Evolutionary conservation across 495 filamentous ascomycete genomes (phyloP).

Genomic region (Xylaria venustula): DNA sequence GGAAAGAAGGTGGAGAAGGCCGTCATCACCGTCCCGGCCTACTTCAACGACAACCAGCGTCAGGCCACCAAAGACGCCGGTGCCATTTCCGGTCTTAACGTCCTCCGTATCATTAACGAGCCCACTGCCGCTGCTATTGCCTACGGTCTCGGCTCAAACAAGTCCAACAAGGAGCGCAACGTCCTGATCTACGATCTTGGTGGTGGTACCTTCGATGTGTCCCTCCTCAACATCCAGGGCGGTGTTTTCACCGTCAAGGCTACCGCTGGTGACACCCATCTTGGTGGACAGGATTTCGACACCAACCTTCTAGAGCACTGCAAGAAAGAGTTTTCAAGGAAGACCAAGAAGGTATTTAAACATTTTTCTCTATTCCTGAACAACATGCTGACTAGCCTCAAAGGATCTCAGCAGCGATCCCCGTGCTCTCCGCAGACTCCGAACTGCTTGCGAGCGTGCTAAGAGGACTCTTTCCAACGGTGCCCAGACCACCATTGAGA

Average conservation of each 20-base stretch:
- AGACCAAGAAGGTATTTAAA: slow-evolving; percentile 85
- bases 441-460: slow-evolving; percentile 98
- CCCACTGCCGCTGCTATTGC: slow-evolving; percentile 96
- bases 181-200: slow-evolving; percentile 99
- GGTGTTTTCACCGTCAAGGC: slow-evolving; percentile 99
- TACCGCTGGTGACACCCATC: slow-evolving; percentile 97
- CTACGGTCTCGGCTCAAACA: slow-evolving; percentile 92
- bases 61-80: slow-evolving; percentile 99
- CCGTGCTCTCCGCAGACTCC: slow-evolving; percentile 95
- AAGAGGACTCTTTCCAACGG: slow-evolving; percentile 98
- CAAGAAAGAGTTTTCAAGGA: slow-evolving; percentile 87
- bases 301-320: slow-evolving; percentile 97
- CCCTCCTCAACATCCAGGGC: slow-evolving; percentile 96
- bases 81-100: slow-evolving; percentile 94
- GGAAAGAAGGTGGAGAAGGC: slow-evolving; percentile 97
- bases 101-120: slow-evolving; percentile 99
- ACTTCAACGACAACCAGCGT: slow-evolving; percentile 99
- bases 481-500: slow-evolving; percentile 96
- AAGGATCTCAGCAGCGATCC: too few species aligned
- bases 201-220: slow-evolving; percentile 99
- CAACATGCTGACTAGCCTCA: too few species aligned
- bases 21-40: slow-evolving; percentile 96
- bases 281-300: slow-evolving; percentile 99
- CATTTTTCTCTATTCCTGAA: too few species aligned
- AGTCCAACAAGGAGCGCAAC: slow-evolving; percentile 94